phyloP scores from a whole-genome alignment of 2,329 filamentous ascomycete species.

The Immersiporthe knoxdaviesiana region DNA sequence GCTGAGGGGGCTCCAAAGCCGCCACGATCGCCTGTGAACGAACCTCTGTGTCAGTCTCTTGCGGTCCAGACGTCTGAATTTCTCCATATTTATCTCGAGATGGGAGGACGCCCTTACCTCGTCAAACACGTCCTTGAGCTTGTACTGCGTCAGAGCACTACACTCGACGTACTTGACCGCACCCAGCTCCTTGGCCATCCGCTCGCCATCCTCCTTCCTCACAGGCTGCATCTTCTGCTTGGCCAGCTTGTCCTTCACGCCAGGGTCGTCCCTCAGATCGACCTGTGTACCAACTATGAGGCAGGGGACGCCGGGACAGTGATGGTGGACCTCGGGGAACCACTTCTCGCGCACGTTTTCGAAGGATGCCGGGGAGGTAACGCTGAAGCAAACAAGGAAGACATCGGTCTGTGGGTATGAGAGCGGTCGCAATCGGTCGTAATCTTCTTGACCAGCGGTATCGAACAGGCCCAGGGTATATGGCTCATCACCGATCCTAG shows the following conservation, averaged over 20 bases:
- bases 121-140: slow-evolving; percentile 98
- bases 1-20: slow-evolving; percentile 79
- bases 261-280: slow-evolving; percentile 87
- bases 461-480: slow-evolving; percentile 97
- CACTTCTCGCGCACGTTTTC: slow-evolving; percentile 99
- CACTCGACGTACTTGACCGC: slow-evolving; percentile 99
- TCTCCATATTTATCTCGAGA: background rate
- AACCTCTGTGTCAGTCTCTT: slow-evolving; percentile 10
- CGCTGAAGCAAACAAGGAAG: slow-evolving; percentile 98
- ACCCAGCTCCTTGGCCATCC: slow-evolving; percentile 95
- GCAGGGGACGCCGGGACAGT: slow-evolving; percentile 96
- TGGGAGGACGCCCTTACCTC: slow-evolving; percentile 66
- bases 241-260: slow-evolving; percentile 85
- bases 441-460: slow-evolving; percentile 99
- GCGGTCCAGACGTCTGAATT: slow-evolving; percentile 6
- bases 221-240: slow-evolving; percentile 98
- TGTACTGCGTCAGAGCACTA: slow-evolving; percentile 96
- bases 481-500: slow-evolving; percentile 97
- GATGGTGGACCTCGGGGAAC: slow-evolving; percentile 98
- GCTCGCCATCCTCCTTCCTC: slow-evolving; percentile 87
- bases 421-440: slow-evolving; percentile 92
- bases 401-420: slow-evolving; percentile 99
- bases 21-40: slow-evolving; percentile 84
- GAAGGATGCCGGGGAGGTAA: slow-evolving; percentile 95
- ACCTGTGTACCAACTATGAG: slow-evolving; percentile 97